Conservation (phyloP, 306 rosid species). For the Citrullus mucosospermus region DNA sequence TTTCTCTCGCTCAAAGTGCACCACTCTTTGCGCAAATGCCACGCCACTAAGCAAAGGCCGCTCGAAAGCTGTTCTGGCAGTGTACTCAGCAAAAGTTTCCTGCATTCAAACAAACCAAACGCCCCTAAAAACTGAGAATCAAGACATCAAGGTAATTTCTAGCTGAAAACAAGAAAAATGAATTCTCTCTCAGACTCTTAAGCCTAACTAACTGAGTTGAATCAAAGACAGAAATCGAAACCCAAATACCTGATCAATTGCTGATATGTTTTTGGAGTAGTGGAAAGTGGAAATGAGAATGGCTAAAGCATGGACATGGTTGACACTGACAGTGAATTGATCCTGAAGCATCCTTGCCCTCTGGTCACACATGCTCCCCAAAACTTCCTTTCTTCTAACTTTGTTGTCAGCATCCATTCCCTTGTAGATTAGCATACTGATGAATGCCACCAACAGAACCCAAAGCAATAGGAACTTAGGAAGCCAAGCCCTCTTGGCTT, state of each 20-base stretch:
- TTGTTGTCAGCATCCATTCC: slow-evolving; percentile 68
- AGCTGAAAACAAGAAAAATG: not conserved
- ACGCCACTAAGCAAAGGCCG: slow-evolving; percentile 93
- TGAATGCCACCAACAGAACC: slow-evolving; percentile 39
- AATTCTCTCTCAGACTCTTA: not conserved
- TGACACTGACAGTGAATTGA: slow-evolving; percentile 90
- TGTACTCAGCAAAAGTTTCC: slow-evolving; percentile 92
- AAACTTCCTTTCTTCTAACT: slow-evolving; percentile 65
- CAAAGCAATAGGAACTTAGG: slow-evolving; percentile 48
- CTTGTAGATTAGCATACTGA: slow-evolving; percentile 37
- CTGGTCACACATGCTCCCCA: slow-evolving; percentile 89
- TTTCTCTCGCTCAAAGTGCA: slow-evolving; percentile 53
- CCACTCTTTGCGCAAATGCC: slow-evolving; percentile 83
- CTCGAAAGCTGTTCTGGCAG: slow-evolving; percentile 92
- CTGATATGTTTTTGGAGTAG: slow-evolving; percentile 73
- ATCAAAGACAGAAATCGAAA: slow-evolving; percentile 17
- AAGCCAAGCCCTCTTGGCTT: slow-evolving; percentile 63
- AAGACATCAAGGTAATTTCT: not conserved
- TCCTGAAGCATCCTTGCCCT: slow-evolving; percentile 98
- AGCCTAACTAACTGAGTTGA: not conserved
- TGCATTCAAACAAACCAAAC: slow-evolving; percentile 17
- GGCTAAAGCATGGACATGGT: slow-evolving; percentile 95
- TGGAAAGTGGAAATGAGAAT: slow-evolving; percentile 93
- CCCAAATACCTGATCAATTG: slow-evolving; percentile 90
- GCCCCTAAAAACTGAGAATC: not conserved